These are phyloP conservation scores for Hebeloma cylindrosporum DNA, from an alignment of 768 basidiomycete species.

Conservation along the genomic window DNA sequence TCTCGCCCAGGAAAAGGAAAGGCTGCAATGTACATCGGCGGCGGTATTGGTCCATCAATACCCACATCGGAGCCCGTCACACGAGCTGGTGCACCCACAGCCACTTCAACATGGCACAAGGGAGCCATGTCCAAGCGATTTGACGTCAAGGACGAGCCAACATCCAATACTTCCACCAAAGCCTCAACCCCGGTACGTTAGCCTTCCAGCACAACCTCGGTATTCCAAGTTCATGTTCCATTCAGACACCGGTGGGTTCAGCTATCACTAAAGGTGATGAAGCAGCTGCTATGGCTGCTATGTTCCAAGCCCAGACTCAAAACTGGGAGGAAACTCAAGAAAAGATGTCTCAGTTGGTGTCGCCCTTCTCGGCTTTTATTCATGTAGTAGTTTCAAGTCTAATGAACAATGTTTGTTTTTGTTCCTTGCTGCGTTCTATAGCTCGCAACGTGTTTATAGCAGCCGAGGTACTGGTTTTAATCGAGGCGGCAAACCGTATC, in stretches of 20 bases:
- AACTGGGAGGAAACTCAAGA: conserved; percentile 99
- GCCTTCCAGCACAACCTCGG: conserved; percentile 5
- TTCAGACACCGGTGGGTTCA: conserved; percentile 37
- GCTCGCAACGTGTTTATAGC: conserved; percentile 67
- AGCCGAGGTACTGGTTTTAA: conserved; percentile 66
- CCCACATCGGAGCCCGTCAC: conserved; percentile 51
- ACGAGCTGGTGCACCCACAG: conserved; percentile 34
- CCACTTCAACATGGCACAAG: conserved; percentile 57
- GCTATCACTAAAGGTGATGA: conserved; percentile 72
- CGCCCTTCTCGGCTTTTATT: conserved; percentile 56
- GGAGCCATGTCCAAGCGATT: conserved; percentile 87
- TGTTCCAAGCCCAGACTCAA: conserved; percentile 92
- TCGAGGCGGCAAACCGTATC: conserved; percentile 60
- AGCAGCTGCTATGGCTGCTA: conserved; percentile 94
- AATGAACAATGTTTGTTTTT: conserved; percentile 61
- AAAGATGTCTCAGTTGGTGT: conserved; percentile 99
- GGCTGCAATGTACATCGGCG: conserved; percentile 72
- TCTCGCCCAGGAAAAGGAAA: conserved; percentile 80
- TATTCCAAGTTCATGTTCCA: not conserved
- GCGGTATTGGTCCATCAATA: conserved; percentile 35
- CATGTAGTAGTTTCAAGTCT: conserved; percentile 69
- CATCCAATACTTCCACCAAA: conserved; percentile 32
- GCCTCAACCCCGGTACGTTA: conserved; percentile 30
- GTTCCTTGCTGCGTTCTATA: conserved; percentile 37
- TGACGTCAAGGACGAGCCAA: conserved; percentile 73